Evolutionary conservation across 495 filamentous ascomycete genomes (phyloP), one percentile per base, ranked within the genome.

Genomic region (Chaetomidium leptoderma): DNA sequence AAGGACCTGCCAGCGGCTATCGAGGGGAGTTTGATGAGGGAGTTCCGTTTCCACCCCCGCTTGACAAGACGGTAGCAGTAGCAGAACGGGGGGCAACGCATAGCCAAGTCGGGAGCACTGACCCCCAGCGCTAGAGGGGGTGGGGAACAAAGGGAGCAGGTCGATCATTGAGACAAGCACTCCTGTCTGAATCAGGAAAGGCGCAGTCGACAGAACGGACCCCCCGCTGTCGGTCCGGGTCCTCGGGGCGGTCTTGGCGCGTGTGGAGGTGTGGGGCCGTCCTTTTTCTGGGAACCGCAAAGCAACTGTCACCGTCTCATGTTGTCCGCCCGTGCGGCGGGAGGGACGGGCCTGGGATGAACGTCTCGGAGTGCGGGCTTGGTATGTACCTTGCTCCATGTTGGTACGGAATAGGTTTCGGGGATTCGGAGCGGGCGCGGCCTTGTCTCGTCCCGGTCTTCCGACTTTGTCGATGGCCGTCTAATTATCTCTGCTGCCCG

Each of bases 121-220:
- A 69, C 60, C 48, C 55, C 54, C 43, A 10, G 27, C 14, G 45
- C 40, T 43, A 44, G 42, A 53, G n/a, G n/a, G n/a, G n/a, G n/a
- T n/a, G n/a, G n/a, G n/a, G n/a, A n/a, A n/a, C n/a, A n/a, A n/a
- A n/a, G 40, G 47, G 53, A 64, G 57, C 35, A 56, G 37, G 66
- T 57, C 64, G 66, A 64, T 63, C 59, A 51, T 17, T 61, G 56
- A 61, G 39, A 55, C 59, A 60, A 57, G 53, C 50, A 63, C 62
- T 62, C 58, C 66, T 61, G 51, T 66, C 62, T 49, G 52, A 16
- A 66, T 66, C 57, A 57, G 63, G 63, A 49, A 60, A 62, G 55
- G 53, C 49, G 54, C 46, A 49, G 49, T 19, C 42, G 36, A 43
- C 40, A 51, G 37, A 58, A 59, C 61, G 29, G 55, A 48, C 55